Conservation (phyloP, 1,284 basidiomycete species). For the Cutaneotrichosporon sp. region DNA sequence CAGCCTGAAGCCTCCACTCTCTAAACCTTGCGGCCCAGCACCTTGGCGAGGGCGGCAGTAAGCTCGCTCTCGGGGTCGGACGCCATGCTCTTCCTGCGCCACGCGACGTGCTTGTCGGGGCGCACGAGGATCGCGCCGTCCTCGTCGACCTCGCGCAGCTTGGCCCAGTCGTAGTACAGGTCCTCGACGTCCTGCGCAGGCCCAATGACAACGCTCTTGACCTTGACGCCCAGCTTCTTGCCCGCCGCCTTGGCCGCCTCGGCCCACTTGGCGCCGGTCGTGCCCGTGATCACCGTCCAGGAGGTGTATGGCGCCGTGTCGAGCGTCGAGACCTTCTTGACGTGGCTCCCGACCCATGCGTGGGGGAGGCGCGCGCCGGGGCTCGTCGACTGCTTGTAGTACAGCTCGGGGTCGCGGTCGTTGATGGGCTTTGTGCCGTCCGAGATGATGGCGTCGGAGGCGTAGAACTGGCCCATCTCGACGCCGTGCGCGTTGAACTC, state of each 20-base stretch:
- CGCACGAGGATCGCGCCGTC: constrained; percentile 21
- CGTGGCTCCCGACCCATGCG: constrained; percentile 17
- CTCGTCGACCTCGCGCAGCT: constrained; percentile 23
- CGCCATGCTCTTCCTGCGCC: constrained; percentile 13
- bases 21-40: constrained; percentile 5
- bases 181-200: constrained; percentile 19
- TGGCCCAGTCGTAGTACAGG: constrained; percentile 26
- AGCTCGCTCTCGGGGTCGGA: constrained; percentile 17
- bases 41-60: constrained; percentile 4
- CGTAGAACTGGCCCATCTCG: constrained; percentile 26
- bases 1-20: too few species aligned
- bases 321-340: constrained; percentile 16
- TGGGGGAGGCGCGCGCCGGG: constrained; percentile 22
- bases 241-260: constrained; percentile 5
- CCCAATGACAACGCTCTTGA: constrained; percentile 18
- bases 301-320: constrained; percentile 17
- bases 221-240: constrained; percentile 6
- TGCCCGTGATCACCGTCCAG: constrained; percentile 21
- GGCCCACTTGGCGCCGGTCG: constrained; percentile 12
- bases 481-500: constrained; percentile 26
- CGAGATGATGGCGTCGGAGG: constrained; percentile 8
- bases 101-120: constrained; percentile 25
- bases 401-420: constrained; percentile 19
- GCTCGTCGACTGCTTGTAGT: constrained; percentile 14
- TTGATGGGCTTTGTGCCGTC: constrained; percentile 19